Evolutionary conservation across 495 filamentous ascomycete genomes (phyloP), one percentile per base, ranked within the genome.

Genomic region (Coniosporium apollinis): DNA sequence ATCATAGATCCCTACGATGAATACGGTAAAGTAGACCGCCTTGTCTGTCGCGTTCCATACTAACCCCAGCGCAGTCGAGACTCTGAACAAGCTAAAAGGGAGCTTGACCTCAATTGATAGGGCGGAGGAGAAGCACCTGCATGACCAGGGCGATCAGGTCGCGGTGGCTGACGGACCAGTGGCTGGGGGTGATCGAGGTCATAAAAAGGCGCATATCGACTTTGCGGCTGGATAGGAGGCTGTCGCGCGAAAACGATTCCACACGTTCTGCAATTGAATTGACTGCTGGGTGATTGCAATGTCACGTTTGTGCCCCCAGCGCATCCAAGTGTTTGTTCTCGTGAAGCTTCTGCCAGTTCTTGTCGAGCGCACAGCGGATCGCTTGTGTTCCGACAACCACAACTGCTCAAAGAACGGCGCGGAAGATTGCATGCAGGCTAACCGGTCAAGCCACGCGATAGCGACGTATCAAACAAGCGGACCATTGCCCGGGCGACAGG

Each of bases 1-100:
- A n/a, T n/a, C n/a, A n/a, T n/a, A n/a, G 89, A 92, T 52, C 74
- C 74, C 26, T 82, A 86, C 47, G 89, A 97, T 38, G 89, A 96
- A 61, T 96, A 78, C n/a, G n/a, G n/a, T n/a, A n/a, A n/a, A n/a
- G n/a, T n/a, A n/a, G n/a, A n/a, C n/a, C n/a, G n/a, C n/a, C n/a
- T n/a, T n/a, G n/a, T n/a, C n/a, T n/a, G n/a, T n/a, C n/a, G n/a
- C n/a, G n/a, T n/a, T n/a, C n/a, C n/a, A n/a, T n/a, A n/a, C n/a
- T n/a, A n/a, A n/a, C n/a, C n/a, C n/a, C n/a, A n/a, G n/a, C n/a
- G n/a, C n/a, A 61, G 64, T 87, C 50, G 89, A 97, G 71, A 97
- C 89, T 28, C 77, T 97, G 60, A 94, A 97, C 60, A 97, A 97
- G 66, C 61, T 94, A 18, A 73, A 79, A 13, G 82, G 80, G 22